Evolutionary conservation across 148 eudicot genomes (phyloP), one percentile per base, ranked within the genome.

Genomic region (Rhododendron kiyosumense): DNA sequence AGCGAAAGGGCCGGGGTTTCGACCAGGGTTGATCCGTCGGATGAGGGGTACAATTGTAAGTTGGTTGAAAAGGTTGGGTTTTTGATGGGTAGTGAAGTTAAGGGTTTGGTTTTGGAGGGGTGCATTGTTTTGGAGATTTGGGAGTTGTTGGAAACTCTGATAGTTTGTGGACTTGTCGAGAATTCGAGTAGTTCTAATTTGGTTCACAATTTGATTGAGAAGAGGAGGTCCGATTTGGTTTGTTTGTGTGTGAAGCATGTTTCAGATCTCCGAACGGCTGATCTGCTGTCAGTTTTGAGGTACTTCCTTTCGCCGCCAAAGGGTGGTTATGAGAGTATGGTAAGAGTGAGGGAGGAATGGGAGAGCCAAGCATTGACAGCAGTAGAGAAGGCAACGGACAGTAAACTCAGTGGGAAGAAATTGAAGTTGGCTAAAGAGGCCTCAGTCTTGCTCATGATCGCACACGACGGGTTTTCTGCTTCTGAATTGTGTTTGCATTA

Each of bases 401-500:
- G 81, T 46, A 87, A 85, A n/a, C 61, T 88, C 24, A 34, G 81
- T 52, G 88, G 85, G 85, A 88, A 88, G 88, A 88, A 89, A 22
- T n/a, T 54, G 61, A 87, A 20, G 30, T 81, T 92, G 78, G 95
- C 95, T 3, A 93, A 91, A 86, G 96, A 94, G 34, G 98, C 94
- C 14, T 85, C 97, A 0, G 51, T 96, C 78, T 84, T 95, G 87
- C 90, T 95, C 86, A 96, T 93, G 98, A 22, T 94, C 49, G 98
- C 94, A 1, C 90, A 93, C 86, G 99, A 96, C 77, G 93, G 85
- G 85, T 96, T 96, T 76, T 89, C 91, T 1, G 84, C 83, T 22
- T 78, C 88, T 6, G 98, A 96, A 63, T 77, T 95, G 86, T 93
- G 99, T 86, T 88, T 95, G 93, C 98, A 95, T 88, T 93, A 90